Base-by-base conservation (phyloP, 208 protist genomes). In the Phytomonas francai region DNA sequence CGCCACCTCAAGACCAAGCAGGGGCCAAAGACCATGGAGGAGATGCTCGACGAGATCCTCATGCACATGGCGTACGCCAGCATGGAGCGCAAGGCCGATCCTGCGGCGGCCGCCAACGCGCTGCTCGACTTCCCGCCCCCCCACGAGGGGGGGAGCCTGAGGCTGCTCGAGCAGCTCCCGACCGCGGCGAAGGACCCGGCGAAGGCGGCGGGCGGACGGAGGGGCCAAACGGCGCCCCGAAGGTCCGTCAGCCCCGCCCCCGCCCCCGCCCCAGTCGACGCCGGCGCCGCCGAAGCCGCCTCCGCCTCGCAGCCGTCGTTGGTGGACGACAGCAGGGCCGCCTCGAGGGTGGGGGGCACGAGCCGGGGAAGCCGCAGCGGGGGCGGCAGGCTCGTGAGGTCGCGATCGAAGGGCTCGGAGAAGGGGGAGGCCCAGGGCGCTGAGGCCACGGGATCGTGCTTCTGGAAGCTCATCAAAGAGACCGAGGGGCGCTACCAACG, bases 1-100 rank as follows among this genome's bases (percentile, higher is more conserved):
- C 45, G 62, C 39, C 72, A 91, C 69, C 77, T 98, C 32, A 85
- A 89, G 59, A 80, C 86, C 8, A 84, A 92, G 62, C 95, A 98
- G 65, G 96, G 94, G 2, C 87, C 89, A 34, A 84, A 95, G 67
- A 96, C 93, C 73, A 94, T 97, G 80, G 95, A 98, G 76, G 84
- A 86, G 68, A 97, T 98, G 86, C 83, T 97, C 45, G 93, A 97
- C 59, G 87, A 92, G 65, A 78, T 96, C 16, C 84, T 97, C 27
- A 94, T 96, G 81, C 80, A 90, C 73, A 96, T 97, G 83, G 81
- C 95, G 9, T 91, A 97, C 67, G 81, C 89, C 0, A 85, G 88
- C 8, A 74, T 97, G 67, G 91, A 95, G 64, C 81, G 76, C 30
- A 89, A 86, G 74, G 81, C 89, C 27, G 33, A 36, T 36, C 33